Evolutionary conservation across 2,329 filamentous ascomycete genomes (phyloP).

Genomic region (Tolypocladium tundrense): DNA sequence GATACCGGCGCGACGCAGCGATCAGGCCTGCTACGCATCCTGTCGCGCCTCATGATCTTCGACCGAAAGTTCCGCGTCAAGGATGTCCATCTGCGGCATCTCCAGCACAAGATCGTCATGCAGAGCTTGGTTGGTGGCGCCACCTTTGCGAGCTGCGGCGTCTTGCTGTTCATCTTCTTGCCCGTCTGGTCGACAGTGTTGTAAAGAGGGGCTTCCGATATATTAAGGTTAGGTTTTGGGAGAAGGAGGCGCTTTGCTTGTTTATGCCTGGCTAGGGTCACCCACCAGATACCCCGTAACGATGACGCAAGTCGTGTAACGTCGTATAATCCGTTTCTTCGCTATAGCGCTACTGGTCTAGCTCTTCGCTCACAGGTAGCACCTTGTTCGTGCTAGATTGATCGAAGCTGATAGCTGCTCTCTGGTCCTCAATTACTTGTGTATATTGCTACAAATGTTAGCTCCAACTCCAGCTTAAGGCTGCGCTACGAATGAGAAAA

Average conservation of each 20-base stretch:
- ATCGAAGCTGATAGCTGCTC: too few species aligned
- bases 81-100: slow-evolving; percentile 27
- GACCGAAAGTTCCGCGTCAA: slow-evolving; percentile 34
- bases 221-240: neutral
- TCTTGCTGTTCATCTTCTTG: slow-evolving; percentile 28
- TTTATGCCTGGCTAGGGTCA: too few species aligned
- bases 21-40: slow-evolving; percentile 14
- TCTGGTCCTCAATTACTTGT: too few species aligned
- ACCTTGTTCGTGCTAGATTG: too few species aligned
- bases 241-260: neutral
- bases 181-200: neutral
- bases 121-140: slow-evolving; percentile 29
- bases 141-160: slow-evolving; percentile 23
- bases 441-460: too few species aligned
- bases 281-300: too few species aligned
- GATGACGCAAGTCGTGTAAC: too few species aligned
- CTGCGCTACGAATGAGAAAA: too few species aligned
- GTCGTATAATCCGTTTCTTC: too few species aligned
- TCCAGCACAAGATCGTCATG: slow-evolving; percentile 34
- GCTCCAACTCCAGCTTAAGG: too few species aligned
- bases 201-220: neutral
- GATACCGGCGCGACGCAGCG: slow-evolving; percentile 12
- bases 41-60: slow-evolving; percentile 34
- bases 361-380: too few species aligned
- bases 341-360: too few species aligned